phyloP scores from a whole-genome alignment of 495 filamentous ascomycete genomes.

The Platismatia glauca region DNA sequence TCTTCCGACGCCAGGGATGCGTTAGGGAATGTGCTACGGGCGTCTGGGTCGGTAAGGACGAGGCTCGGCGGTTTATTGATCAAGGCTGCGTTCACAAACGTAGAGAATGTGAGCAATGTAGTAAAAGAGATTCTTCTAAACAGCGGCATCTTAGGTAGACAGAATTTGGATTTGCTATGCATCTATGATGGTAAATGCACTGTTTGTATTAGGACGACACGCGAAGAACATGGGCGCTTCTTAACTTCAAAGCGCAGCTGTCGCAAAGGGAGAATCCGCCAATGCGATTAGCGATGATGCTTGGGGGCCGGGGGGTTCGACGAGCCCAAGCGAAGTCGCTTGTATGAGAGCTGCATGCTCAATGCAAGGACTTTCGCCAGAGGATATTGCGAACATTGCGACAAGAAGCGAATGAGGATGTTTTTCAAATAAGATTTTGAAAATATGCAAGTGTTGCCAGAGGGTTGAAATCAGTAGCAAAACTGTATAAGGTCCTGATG shows the following conservation, averaged over 20 bases:
- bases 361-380: background rate
- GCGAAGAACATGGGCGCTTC: background rate
- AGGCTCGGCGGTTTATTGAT: background rate
- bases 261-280: background rate
- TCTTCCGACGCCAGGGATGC: background rate
- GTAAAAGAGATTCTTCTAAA: background rate
- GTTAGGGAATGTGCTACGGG: background rate
- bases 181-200: too few relatives aligned
- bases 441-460: background rate
- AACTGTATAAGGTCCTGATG: too few relatives aligned
- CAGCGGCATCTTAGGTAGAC: background rate
- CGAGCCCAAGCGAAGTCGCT: background rate
- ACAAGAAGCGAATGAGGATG: too few relatives aligned
- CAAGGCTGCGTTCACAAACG: background rate
- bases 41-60: background rate
- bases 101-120: background rate
- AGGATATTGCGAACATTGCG: background rate
- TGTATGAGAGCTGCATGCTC: background rate
- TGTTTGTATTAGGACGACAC: background rate
- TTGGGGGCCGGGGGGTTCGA: background rate
- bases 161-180: too few relatives aligned
- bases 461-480: too few relatives aligned
- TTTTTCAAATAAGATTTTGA: background rate
- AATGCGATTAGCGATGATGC: background rate
- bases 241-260: background rate